phyloP scores from a whole-genome alignment of 306 rosid species.

The Oemleria cerasiformis region DNA sequence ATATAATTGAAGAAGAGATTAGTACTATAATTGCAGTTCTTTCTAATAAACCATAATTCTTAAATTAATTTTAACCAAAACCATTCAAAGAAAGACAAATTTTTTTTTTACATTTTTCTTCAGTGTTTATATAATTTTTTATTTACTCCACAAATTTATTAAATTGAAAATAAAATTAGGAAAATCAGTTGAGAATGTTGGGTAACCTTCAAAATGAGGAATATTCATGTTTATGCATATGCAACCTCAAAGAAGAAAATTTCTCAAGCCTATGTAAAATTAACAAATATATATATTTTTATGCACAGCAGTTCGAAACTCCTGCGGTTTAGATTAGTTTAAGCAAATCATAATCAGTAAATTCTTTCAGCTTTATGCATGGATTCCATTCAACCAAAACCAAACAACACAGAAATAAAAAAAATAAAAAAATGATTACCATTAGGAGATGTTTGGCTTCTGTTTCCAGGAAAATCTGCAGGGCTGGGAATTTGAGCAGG shows the following conservation, averaged over 20 bases:
- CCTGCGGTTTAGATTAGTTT: no score
- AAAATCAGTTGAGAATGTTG: background rate
- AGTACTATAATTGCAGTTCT: background rate
- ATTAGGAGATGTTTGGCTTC: slow-evolving; percentile 18
- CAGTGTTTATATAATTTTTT: no score
- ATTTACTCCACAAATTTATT: background rate
- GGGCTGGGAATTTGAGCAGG: slow-evolving; percentile 18
- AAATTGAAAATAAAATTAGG: no score
- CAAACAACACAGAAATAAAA: background rate
- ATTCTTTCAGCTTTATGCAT: background rate
- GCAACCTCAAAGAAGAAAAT: background rate
- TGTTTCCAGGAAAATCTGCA: slow-evolving; percentile 20
- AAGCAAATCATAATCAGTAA: no score
- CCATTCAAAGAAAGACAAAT: no score
- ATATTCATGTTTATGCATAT: background rate
- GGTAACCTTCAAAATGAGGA: background rate
- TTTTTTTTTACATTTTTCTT: no score
- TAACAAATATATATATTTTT: no score
- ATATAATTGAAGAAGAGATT: background rate
- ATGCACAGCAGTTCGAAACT: no score
- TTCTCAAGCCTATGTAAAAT: no score
- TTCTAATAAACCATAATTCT: background rate
- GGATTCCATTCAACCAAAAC: background rate
- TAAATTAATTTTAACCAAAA: no score
- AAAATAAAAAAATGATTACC: slow-evolving; percentile 22